Base-by-base conservation (phyloP, 2,329 filamentous ascomycete genomes). In the Biscogniauxia marginata region DNA sequence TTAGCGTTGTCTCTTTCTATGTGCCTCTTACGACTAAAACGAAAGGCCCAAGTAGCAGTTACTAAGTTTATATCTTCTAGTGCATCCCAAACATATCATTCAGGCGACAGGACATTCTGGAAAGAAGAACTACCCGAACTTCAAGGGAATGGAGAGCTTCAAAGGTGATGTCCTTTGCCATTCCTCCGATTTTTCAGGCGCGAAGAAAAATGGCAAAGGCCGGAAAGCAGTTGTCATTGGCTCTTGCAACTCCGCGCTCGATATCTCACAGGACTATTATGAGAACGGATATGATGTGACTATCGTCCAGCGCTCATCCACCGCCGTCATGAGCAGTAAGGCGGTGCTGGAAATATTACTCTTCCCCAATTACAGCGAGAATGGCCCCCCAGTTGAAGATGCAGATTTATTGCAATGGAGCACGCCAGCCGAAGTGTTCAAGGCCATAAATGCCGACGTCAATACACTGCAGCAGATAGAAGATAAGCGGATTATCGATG, bases 21-120 rank as follows among this genome's bases (percentile, higher is more conserved):
- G n/a, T n/a, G n/a, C n/a, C n/a, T n/a, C n/a, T n/a, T n/a, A n/a
- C n/a, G n/a, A n/a, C n/a, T n/a, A n/a, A n/a, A n/a, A n/a, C n/a
- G n/a, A n/a, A n/a, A n/a, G n/a, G n/a, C n/a, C n/a, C n/a, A n/a
- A n/a, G n/a, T n/a, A n/a, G n/a, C n/a, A n/a, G n/a, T n/a, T n/a
- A n/a, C n/a, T n/a, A n/a, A n/a, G n/a, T n/a, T n/a, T n/a, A n/a
- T n/a, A n/a, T 9, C 13, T 11, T n/a, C 30, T 16, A 39, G 30
- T 90, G 43, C 78, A 82, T 39, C 86, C 87, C 0, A 79, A 76
- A 4, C 86, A 90, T 59, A 70, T 90, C 24, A 79, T 90, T 46
- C 84, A 88, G 64, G 84, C 84, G 1, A 90, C 87, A 0, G 87
- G 87, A 0, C 86, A 88, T 63, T 85, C 84, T 0, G 87, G 87